Evolutionary conservation across 148 eudicot genomes (phyloP), one percentile per base, ranked within the genome.

Genomic region (Dysphania ambrosioides): DNA sequence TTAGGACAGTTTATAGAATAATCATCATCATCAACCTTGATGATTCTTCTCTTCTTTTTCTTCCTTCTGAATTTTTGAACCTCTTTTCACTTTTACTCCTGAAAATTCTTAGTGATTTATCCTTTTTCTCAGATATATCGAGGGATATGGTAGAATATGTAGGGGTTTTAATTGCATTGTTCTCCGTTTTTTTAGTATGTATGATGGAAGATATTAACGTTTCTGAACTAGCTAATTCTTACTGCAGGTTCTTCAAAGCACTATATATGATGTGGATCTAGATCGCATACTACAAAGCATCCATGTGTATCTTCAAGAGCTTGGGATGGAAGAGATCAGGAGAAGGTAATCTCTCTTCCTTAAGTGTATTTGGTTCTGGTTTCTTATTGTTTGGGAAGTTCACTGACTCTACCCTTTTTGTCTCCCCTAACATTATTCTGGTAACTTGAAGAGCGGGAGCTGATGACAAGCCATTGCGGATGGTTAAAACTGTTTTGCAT

Each of bases 261-360:
- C 97, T 19, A 95, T 95, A 40, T 83, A 87, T 70, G 99, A 95
- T 6, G 97, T 95, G 44, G 99, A 95, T 74, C 94, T 95, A 70
- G 99, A 95, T 74, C 97, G 89, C 66, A 88, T 95, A 82, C 93
- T 95, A 68, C 96, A 95, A 79, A 90, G 99, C 77, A 87, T 95
- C 84, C 99, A 95, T 83, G 83, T 92, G 68, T 95, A 95, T 80
- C 84, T 95, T 68, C 97, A 95, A 87, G 99, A 89, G 62, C 83
- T 95, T 76, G 99, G 99, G 31, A 95, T 95, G 99, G 99, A 95
- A 79, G 99, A 95, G 79, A 95, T 95, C 49, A 85, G 99, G 82
- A 90, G 90, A 83, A 95, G 99, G 99, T 92, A 90, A 34, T 10
- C 62, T 23, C 26, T 64, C 24, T 32, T 32, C 29, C 62, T 4